Conservation (phyloP, 148 eudicot genomes). For the Euryodendron excelsum region DNA sequence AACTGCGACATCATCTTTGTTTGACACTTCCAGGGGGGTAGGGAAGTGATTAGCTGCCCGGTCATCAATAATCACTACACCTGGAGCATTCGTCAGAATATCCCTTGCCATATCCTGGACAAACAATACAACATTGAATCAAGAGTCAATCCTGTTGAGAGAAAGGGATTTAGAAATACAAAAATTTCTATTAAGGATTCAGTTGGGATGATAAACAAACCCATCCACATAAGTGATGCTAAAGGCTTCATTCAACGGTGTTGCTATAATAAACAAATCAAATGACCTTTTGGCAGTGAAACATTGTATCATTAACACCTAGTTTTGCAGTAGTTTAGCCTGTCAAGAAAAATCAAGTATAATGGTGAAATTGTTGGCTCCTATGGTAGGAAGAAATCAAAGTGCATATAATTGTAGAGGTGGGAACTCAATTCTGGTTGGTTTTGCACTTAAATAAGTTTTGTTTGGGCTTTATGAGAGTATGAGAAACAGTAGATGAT, state of each 20-base stretch:
- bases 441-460: too few relatives aligned
- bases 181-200: not conserved
- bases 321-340: not conserved
- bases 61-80: conserved; percentile 85
- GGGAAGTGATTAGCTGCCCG: conserved; percentile 79
- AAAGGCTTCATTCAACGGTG: not conserved
- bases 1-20: conserved; percentile 88
- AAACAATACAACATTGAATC: not conserved
- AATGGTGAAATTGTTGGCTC: not conserved
- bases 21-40: conserved; percentile 91
- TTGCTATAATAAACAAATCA: not conserved
- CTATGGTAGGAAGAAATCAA: not conserved
- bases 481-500: too few relatives aligned
- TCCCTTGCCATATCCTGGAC: conserved; percentile 72
- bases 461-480: too few relatives aligned
- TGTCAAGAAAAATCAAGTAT: not conserved
- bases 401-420: not conserved
- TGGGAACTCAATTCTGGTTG: not conserved
- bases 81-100: conserved; percentile 74
- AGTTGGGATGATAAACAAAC: not conserved
- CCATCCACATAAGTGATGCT: not conserved
- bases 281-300: not conserved
- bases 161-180: not conserved
- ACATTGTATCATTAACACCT: not conserved
- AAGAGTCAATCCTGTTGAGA: not conserved